Conservation (phyloP, 176 grass and related monocot genomes). For the Oryza rufipogon region DNA sequence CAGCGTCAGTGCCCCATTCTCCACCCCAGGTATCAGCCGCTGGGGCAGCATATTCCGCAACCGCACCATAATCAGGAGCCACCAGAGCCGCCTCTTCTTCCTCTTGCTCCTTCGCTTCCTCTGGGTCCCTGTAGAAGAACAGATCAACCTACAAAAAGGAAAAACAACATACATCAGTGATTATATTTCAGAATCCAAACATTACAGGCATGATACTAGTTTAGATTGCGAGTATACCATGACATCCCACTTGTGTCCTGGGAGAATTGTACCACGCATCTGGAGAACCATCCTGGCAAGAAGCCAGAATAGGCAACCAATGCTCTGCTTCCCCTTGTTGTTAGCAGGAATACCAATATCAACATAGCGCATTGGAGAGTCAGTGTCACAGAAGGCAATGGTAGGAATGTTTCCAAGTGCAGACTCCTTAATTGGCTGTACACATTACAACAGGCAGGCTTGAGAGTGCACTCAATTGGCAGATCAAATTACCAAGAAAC, state of each 20-base stretch:
- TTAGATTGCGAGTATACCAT: constrained; percentile 57
- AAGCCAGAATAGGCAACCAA: constrained; percentile 87
- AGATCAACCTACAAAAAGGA: constrained; percentile 70
- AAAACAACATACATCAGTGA: neutral
- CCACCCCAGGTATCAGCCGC: constrained; percentile 45
- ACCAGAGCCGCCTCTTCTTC: constrained; percentile 60
- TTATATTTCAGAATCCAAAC: constrained; percentile 16
- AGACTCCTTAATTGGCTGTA: constrained; percentile 89
- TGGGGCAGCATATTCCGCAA: constrained; percentile 48
- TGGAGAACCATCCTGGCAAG: constrained; percentile 88
- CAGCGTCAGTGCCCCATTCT: constrained; percentile 46
- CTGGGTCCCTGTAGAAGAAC: constrained; percentile 93
- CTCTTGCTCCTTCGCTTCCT: constrained; percentile 88
- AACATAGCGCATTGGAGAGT: constrained; percentile 93
- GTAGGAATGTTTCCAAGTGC: constrained; percentile 92
- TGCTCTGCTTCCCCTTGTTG: constrained; percentile 95
- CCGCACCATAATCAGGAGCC: constrained; percentile 53
- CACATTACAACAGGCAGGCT: constrained; percentile 21
- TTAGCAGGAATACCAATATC: constrained; percentile 94
- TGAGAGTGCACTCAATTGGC: neutral
- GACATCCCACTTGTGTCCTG: constrained; percentile 84
- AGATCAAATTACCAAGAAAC: neutral
- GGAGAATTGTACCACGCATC: constrained; percentile 92
- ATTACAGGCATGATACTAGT: neutral
- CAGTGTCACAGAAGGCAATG: constrained; percentile 93